Conservation (phyloP, 163 green algal species). For the Dunaliella salina region DNA sequence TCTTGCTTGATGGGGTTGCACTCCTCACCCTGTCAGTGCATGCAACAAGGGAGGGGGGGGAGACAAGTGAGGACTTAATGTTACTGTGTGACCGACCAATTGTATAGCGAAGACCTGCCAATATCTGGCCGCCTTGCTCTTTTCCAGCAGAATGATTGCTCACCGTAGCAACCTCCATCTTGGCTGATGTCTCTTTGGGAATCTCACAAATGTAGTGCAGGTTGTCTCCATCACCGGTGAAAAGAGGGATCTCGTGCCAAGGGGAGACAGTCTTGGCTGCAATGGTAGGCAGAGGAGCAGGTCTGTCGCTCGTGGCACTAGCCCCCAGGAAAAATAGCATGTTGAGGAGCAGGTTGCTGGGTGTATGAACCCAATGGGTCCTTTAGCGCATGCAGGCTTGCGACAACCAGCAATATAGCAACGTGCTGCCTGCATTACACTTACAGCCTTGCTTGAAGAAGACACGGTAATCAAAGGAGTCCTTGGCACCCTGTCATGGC, state of each 20-base stretch:
- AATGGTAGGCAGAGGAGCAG: neutral
- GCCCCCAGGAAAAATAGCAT: neutral
- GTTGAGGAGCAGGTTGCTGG: neutral
- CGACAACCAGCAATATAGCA: too few relatives aligned
- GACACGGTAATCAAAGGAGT: constrained; percentile 82
- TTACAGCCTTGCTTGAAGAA: constrained; percentile 76
- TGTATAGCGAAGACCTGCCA: too few relatives aligned
- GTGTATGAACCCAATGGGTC: too few relatives aligned
- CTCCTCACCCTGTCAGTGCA: constrained; percentile 74
- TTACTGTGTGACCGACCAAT: too few relatives aligned
- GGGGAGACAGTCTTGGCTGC: constrained; percentile 75
- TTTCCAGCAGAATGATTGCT: constrained; percentile 9
- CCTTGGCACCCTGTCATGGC: constrained; percentile 46
- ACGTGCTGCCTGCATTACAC: neutral
- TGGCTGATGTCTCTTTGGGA: constrained; percentile 91
- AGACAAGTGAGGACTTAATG: too few relatives aligned
- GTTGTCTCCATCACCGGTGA: constrained; percentile 70
- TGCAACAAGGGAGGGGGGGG: neutral
- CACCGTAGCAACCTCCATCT: constrained; percentile 97
- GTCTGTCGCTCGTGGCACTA: neutral
- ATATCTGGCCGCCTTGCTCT: too few relatives aligned
- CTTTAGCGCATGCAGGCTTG: too few relatives aligned
- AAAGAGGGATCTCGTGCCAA: constrained; percentile 97
- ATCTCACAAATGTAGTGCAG: constrained; percentile 98
- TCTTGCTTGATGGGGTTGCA: constrained; percentile 98